A percentile compares a stretch with the other conserved stretches of the same genome.
phyloP scores from a whole-genome alignment of 73 alveolate species.

The Symbiodinium pilosum region DNA sequence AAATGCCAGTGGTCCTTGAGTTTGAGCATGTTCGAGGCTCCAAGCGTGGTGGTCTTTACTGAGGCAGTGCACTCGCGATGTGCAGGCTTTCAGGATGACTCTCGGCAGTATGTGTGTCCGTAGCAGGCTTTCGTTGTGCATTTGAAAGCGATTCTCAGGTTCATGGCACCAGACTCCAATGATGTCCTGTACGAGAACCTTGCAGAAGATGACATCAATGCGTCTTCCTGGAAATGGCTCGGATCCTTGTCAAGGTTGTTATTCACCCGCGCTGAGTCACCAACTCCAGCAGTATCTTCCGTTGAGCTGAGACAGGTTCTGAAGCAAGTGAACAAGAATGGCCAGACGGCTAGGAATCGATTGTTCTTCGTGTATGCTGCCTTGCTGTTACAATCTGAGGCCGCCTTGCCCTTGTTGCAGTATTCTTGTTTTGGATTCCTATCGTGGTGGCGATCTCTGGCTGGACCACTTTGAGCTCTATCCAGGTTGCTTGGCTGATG shows the following conservation, averaged over 20 bases:
- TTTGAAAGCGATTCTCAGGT: background rate
- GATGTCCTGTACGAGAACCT: conserved; percentile 77
- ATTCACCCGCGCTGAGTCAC: no score
- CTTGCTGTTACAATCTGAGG: no score
- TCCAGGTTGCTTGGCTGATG: no score
- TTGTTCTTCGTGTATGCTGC: no score
- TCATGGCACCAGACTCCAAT: conserved; percentile 80
- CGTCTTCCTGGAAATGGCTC: conserved; percentile 83
- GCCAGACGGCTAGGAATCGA: no score
- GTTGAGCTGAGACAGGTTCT: no score
- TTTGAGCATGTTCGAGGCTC: no score
- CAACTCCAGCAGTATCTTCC: no score
- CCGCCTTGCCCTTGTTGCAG: conserved; percentile 58
- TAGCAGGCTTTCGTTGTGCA: no score
- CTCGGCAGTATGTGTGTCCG: background rate
- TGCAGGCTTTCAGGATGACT: conserved; percentile 48
- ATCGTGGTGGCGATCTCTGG: conserved; percentile 91
- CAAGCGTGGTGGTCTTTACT: background rate
- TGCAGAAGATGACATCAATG: conserved; percentile 90
- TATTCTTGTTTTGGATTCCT: conserved; percentile 81
- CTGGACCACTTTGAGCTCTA: conserved; percentile 76
- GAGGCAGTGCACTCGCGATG: conserved; percentile 91
- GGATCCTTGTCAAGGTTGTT: conserved; percentile 33
- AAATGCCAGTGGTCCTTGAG: no score
- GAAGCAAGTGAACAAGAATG: no score